Evolutionary conservation across 1,139 yeast species (phyloP).

Genomic region (Komagataea norvegica): DNA sequence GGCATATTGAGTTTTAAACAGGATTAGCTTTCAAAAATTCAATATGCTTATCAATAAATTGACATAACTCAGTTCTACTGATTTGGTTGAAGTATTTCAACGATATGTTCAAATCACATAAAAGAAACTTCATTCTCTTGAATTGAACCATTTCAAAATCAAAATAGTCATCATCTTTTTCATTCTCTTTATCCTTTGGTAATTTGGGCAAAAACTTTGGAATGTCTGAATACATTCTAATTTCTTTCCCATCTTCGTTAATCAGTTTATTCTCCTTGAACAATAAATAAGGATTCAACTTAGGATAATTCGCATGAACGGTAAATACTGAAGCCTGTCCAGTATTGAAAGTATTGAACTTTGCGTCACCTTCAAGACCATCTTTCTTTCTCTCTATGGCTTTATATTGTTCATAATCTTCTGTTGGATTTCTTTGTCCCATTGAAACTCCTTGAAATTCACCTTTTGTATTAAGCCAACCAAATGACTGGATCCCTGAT

Average conservation of each 20-base stretch:
- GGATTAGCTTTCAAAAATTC: slow-evolving; percentile 32
- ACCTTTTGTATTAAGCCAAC: slow-evolving; percentile 36
- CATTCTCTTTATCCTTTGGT: slow-evolving; percentile 5
- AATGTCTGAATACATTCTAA: slow-evolving; percentile 44
- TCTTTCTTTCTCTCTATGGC: slow-evolving; percentile 25
- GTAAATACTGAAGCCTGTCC: slow-evolving; percentile 20
- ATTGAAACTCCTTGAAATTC: slow-evolving; percentile 38
- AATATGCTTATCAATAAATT: slow-evolving; percentile 44
- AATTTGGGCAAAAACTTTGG: slow-evolving; percentile 28
- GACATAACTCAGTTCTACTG: slow-evolving; percentile 41
- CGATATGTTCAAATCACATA: slow-evolving; percentile 49
- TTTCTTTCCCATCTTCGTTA: slow-evolving; percentile 39
- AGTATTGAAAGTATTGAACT: slow-evolving; percentile 14
- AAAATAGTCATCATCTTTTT: slow-evolving; percentile 27
- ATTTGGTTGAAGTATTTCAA: slow-evolving; percentile 44
- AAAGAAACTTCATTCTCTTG: slow-evolving; percentile 49
- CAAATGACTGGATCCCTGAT: slow-evolving; percentile 30
- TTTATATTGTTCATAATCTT: slow-evolving; percentile 30
- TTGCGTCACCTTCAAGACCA: slow-evolving; percentile 23
- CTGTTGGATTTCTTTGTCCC: slow-evolving; percentile 39
- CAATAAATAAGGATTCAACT: slow-evolving; percentile 53
- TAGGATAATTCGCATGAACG: slow-evolving; percentile 63
- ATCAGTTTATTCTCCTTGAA: slow-evolving; percentile 38
- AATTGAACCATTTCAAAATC: slow-evolving; percentile 61
- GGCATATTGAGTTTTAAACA: neutral